phyloP scores from a whole-genome alignment of 371 early-diverging fungal species.

The Mucor saturninus region DNA sequence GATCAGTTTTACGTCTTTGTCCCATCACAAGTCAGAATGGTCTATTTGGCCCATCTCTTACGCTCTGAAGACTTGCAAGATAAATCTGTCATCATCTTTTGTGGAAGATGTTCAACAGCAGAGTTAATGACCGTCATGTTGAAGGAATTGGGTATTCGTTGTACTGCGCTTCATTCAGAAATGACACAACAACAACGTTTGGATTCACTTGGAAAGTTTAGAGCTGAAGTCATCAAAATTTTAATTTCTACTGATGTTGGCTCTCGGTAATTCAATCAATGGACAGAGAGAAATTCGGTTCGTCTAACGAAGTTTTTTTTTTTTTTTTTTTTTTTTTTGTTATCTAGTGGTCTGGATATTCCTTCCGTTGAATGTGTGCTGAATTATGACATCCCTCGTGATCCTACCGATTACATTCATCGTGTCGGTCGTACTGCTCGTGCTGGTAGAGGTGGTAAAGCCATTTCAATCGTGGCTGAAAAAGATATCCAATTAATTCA shows the following conservation, averaged over 20 bases:
- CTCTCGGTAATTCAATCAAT: slow-evolving; percentile 65
- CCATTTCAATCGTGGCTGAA: slow-evolving; percentile 93
- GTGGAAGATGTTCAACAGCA: slow-evolving; percentile 81
- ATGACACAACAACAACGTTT: slow-evolving; percentile 94
- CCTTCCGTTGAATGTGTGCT: slow-evolving; percentile 94
- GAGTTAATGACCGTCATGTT: slow-evolving; percentile 86
- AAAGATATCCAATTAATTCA: slow-evolving; percentile 88
- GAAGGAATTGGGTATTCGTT: slow-evolving; percentile 84
- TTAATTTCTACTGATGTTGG: slow-evolving; percentile 98
- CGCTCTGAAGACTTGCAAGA: slow-evolving; percentile 70
- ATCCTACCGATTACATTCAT: slow-evolving; percentile 97
- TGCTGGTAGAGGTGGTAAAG: slow-evolving; percentile 90
- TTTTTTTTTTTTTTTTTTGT: slow-evolving; percentile 13
- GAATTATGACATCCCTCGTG: slow-evolving; percentile 98
- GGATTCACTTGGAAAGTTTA: slow-evolving; percentile 92
- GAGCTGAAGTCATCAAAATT: slow-evolving; percentile 80
- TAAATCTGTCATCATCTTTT: slow-evolving; percentile 91
- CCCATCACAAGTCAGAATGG: slow-evolving; percentile 91
- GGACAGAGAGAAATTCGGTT: neutral
- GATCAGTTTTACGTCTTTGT: slow-evolving; percentile 93
- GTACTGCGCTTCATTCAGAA: slow-evolving; percentile 91
- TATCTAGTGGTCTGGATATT: slow-evolving; percentile 95
- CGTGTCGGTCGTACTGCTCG: slow-evolving; percentile 99
- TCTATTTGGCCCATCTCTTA: slow-evolving; percentile 85
- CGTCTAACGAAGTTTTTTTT: slow-evolving; percentile 12